phyloP scores from a whole-genome alignment of 495 filamentous ascomycete genomes.

The Neurospora sp. region DNA sequence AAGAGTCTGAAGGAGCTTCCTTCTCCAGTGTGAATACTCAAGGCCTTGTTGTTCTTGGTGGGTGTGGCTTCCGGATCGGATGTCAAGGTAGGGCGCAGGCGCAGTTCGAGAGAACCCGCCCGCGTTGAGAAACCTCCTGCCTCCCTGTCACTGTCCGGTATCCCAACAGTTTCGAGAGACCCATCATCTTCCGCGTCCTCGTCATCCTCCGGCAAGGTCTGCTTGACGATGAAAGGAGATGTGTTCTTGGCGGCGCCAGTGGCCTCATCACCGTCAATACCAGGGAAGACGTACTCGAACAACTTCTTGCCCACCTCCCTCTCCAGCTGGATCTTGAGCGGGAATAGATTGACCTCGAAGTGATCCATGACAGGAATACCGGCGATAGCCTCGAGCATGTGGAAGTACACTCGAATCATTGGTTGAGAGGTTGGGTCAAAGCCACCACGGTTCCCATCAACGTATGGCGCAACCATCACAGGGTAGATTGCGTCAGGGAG shows the following conservation, averaged over 20 bases:
- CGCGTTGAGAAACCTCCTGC: slow-evolving; percentile 36
- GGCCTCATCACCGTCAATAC: slow-evolving; percentile 45
- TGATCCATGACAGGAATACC: slow-evolving; percentile 96
- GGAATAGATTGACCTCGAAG: slow-evolving; percentile 90
- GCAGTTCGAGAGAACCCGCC: slow-evolving; percentile 61
- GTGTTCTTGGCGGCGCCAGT: slow-evolving; percentile 40
- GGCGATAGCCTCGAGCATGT: slow-evolving; percentile 95
- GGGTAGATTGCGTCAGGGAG: slow-evolving; percentile 87
- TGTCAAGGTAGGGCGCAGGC: slow-evolving; percentile 67
- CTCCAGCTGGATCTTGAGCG: slow-evolving; percentile 89
- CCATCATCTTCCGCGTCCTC: slow-evolving; percentile 41
- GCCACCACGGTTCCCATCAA: slow-evolving; percentile 49
- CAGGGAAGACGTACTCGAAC: slow-evolving; percentile 97
- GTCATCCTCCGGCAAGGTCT: slow-evolving; percentile 58
- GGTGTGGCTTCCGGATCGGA: slow-evolving; percentile 40
- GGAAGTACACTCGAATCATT: slow-evolving; percentile 91
- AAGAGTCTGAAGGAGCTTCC: slow-evolving; percentile 46
- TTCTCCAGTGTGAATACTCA: slow-evolving; percentile 37
- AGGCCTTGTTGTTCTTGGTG: slow-evolving; percentile 39
- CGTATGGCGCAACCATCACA: slow-evolving; percentile 84
- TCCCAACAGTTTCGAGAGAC: slow-evolving; percentile 14
- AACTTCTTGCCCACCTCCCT: slow-evolving; percentile 85
- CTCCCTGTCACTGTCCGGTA: slow-evolving; percentile 24
- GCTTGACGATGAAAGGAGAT: slow-evolving; percentile 75
- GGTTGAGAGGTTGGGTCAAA: slow-evolving; percentile 44